These are phyloP conservation scores for Blastobotrys serpentis DNA, from an alignment of 1,139 yeast species.

Conservation along the genomic window DNA sequence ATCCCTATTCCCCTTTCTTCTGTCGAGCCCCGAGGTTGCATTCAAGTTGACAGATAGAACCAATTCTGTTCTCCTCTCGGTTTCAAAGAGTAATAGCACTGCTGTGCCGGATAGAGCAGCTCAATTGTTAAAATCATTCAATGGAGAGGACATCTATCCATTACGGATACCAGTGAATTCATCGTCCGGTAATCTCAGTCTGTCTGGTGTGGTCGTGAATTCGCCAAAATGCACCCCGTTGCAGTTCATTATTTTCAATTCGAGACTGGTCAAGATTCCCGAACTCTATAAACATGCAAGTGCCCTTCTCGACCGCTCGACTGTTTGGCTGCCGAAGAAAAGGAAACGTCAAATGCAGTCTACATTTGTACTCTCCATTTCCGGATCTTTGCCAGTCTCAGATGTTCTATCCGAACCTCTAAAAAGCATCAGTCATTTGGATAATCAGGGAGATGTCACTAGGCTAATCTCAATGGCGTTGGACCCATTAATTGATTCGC, in stretches of 20 bases:
- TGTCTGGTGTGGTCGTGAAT: background rate
- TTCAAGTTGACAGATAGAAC: background rate
- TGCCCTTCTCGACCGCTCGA: background rate
- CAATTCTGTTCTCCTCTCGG: background rate
- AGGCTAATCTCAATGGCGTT: conserved; percentile 1
- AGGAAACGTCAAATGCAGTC: background rate
- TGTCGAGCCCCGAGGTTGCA: conserved; percentile 5
- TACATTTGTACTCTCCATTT: conserved; percentile 2
- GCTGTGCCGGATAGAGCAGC: background rate
- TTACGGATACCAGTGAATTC: background rate
- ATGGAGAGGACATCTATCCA: background rate
- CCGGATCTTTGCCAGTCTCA: background rate
- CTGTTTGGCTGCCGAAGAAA: background rate
- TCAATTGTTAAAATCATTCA: background rate
- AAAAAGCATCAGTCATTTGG: background rate
- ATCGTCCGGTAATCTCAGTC: background rate
- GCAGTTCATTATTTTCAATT: conserved; percentile 3
- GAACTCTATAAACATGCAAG: background rate
- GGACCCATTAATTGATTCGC: background rate
- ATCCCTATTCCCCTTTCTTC: conserved; percentile 5
- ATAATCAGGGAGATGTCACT: background rate
- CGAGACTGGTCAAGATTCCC: background rate
- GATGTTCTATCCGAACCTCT: conserved; percentile 1
- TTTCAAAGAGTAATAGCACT: conserved; percentile 3
- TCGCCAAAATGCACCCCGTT: background rate